Conservation (phyloP, 768 basidiomycete species). For the Candolleomyces eurysporus region DNA sequence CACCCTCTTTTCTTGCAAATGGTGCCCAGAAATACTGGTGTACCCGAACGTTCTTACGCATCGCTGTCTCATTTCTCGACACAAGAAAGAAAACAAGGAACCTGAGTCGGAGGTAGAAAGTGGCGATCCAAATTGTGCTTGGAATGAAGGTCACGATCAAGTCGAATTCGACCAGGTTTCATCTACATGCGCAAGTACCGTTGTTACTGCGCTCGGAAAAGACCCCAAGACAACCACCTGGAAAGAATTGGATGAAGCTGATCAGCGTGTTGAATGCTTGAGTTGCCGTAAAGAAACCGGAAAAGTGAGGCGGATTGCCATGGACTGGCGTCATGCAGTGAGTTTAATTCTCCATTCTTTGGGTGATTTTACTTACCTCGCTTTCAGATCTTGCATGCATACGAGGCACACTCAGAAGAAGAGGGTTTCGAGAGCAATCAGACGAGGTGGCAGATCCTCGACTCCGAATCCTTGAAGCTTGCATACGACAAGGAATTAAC, state of each 20-base stretch:
- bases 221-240: background rate
- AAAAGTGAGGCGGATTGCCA: background rate
- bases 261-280: background rate
- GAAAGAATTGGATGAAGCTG: background rate
- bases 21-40: background rate
- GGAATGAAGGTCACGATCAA: slow-evolving; percentile 1
- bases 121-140: background rate
- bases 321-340: slow-evolving; percentile 2
- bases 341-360: background rate
- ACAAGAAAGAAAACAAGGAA: background rate
- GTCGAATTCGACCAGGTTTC: background rate
- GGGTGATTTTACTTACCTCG: too few relatives aligned
- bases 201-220: background rate
- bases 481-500: background rate
- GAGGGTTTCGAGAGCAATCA: background rate
- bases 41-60: background rate
- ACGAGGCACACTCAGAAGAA: background rate
- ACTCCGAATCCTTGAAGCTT: background rate
- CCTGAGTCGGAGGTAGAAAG: background rate
- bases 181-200: background rate
- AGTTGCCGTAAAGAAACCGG: background rate
- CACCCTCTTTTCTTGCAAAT: background rate
- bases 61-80: background rate
- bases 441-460: background rate
- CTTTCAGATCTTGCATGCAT: background rate